Evolutionary conservation across 257 asterid genomes (phyloP), one percentile per base, ranked within the genome.

Genomic region (Prunella vulgaris): DNA sequence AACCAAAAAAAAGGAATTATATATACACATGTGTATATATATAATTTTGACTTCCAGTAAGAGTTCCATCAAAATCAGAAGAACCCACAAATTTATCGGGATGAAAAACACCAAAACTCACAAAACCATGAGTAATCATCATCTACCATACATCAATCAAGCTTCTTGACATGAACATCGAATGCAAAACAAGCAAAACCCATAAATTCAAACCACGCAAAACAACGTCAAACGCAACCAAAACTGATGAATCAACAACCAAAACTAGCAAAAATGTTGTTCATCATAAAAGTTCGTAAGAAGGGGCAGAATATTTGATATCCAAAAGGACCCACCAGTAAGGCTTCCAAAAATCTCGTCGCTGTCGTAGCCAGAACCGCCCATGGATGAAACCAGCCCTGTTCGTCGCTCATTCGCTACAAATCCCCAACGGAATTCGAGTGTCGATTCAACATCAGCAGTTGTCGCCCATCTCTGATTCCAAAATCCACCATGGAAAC

Each of bases 301-400:
- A 64, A 58, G 46, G 17, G 35, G 15, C 1, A 33, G 42, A 42
- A 60, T n/a, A n/a, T n/a, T 35, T 3, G n/a, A 48, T 28, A 68
- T 20, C 3, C 13, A 68, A 64, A 40, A 54, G 40, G 59, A 81
- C 86, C 73, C 80, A 85, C 88, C 84, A 65, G 70, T 73, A 64
- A 58, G 74, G 78, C 73, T 66, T 64, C 18, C 44, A n/a, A n/a
- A n/a, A n/a, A n/a, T n/a, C n/a, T n/a, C n/a, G n/a, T n/a, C n/a
- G n/a, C n/a, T n/a, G n/a, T n/a, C n/a, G n/a, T n/a, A n/a, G n/a
- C n/a, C n/a, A n/a, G n/a, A n/a, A n/a, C n/a, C n/a, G n/a, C n/a
- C n/a, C n/a, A n/a, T n/a, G n/a, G n/a, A n/a, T n/a, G n/a, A n/a
- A n/a, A n/a, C n/a, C n/a, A n/a, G n/a, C n/a, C n/a, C n/a, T n/a